phyloP scores from a whole-genome alignment of 129 eudicot species.

The Centella asiatica region DNA sequence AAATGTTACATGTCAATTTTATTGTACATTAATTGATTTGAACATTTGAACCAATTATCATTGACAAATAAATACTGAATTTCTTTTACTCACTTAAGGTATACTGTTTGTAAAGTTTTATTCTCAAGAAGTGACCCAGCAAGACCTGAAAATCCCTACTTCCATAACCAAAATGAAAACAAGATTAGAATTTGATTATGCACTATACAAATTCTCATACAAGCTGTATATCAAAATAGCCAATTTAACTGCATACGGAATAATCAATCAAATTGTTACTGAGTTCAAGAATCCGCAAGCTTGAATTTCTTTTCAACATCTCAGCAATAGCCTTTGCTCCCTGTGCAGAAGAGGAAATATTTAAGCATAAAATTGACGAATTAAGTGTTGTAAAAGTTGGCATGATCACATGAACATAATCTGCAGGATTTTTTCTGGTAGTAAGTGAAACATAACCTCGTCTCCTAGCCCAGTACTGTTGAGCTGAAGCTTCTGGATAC shows the following conservation, averaged over 20 bases:
- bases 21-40: neutral
- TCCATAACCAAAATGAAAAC: slow-evolving; percentile 35
- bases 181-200: slow-evolving; percentile 16
- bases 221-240: slow-evolving; percentile 3
- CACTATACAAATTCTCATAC: neutral
- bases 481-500: slow-evolving; percentile 82
- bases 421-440: neutral
- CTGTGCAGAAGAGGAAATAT: slow-evolving; percentile 29
- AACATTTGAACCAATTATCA: neutral
- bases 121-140: slow-evolving; percentile 81
- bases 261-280: slow-evolving; percentile 92
- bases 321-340: slow-evolving; percentile 96
- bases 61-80: neutral
- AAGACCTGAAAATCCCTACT: slow-evolving; percentile 96
- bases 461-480: slow-evolving; percentile 82
- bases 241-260: slow-evolving; percentile 53
- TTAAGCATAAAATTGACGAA: neutral
- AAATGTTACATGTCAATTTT: neutral
- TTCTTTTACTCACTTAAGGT: slow-evolving; percentile 63
- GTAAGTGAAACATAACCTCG: slow-evolving; percentile 48
- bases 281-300: slow-evolving; percentile 71
- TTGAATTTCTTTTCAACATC: slow-evolving; percentile 84
- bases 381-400: neutral
- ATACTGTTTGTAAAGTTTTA: slow-evolving; percentile 41
- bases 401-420: slow-evolving; percentile 1